phyloP scores from a whole-genome alignment of 805 yeast species.

The Pichia kluyveri region DNA sequence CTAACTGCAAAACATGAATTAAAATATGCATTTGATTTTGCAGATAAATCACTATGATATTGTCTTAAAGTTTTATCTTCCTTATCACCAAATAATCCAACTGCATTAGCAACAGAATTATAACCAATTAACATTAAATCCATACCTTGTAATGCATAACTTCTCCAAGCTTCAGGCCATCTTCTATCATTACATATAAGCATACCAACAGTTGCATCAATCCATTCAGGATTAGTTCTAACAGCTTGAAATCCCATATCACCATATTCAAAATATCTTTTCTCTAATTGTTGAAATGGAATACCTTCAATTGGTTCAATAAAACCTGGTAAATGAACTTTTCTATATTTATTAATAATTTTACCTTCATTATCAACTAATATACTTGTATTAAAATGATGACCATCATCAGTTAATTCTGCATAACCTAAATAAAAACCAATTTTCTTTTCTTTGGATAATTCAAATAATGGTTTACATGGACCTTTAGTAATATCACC shows the following conservation, averaged over 20 bases:
- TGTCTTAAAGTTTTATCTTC: constrained; percentile 26
- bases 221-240: constrained; percentile 22
- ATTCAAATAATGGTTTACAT: constrained; percentile 29
- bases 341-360: constrained; percentile 27
- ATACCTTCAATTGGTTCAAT: constrained; percentile 26
- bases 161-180: constrained; percentile 36
- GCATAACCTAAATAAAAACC: constrained; percentile 31
- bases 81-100: constrained; percentile 24
- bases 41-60: constrained; percentile 27
- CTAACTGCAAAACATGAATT: constrained; percentile 28
- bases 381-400: constrained; percentile 28
- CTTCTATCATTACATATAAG: constrained; percentile 33
- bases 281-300: constrained; percentile 30
- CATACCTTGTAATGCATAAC: constrained; percentile 31
- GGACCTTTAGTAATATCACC: constrained; percentile 25
- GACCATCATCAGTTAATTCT: constrained; percentile 30
- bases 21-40: constrained; percentile 28
- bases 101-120: constrained; percentile 29
- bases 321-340: constrained; percentile 31
- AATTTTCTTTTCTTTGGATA: constrained; percentile 20
- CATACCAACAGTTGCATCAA: constrained; percentile 29
- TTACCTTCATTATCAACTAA: constrained; percentile 26
- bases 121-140: constrained; percentile 30
- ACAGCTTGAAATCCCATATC: constrained; percentile 30
- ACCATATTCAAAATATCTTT: constrained; percentile 30